Base-by-base conservation (phyloP, 139 green algal species). In the Coelastrella sp. region DNA sequence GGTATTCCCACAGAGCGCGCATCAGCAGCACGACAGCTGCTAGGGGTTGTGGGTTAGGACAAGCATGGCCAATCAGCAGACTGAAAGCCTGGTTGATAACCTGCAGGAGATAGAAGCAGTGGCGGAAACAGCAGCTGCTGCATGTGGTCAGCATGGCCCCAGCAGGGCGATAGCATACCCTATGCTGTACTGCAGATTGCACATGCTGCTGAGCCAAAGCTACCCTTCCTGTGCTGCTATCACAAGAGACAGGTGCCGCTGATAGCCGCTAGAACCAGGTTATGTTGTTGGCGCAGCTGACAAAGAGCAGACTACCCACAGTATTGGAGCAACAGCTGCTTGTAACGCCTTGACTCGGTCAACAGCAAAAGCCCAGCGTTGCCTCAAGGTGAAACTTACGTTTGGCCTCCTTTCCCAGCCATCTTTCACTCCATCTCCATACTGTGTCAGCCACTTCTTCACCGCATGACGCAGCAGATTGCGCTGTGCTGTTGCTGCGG, bases 1-100 rank as follows among this genome's bases (percentile, higher is more conserved):
- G 54, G 64, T 86, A 86, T 77, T 91, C 77, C 87, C 87, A 91
- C 64, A 91, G 65, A 23, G 22, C 87, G 3, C 87, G 87, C 76
- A 86, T 5, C 77, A 91, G 77, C 77, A 76, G 58, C 60, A 80
- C 78, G 13, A 91, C 5, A 7, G 61, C 23, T 11, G 75, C 57
- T 77, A 91, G 87, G 5, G 87, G 87, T 3, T 73, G 83, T 19
- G 64, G 61, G 32, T 57, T 17, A 57, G 19, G 23, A n/a, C 22
- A 17, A 16, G 16, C 4, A 5, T 22, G 20, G 11, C 87, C 78
- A n/a, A 86, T 6, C 47, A 91, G 65, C 76, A 86, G 77, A 61
- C 80, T 47, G 75, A 86, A 91, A 3, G 87, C 87, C 4, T n/a
- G 16, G 87, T 91, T 91, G 77, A 91, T 23, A 16, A 86, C 66